These are phyloP conservation scores for Fomitopsis pinicola DNA, from an alignment of 1,284 basidiomycete genomes.

Conservation along the genomic window DNA sequence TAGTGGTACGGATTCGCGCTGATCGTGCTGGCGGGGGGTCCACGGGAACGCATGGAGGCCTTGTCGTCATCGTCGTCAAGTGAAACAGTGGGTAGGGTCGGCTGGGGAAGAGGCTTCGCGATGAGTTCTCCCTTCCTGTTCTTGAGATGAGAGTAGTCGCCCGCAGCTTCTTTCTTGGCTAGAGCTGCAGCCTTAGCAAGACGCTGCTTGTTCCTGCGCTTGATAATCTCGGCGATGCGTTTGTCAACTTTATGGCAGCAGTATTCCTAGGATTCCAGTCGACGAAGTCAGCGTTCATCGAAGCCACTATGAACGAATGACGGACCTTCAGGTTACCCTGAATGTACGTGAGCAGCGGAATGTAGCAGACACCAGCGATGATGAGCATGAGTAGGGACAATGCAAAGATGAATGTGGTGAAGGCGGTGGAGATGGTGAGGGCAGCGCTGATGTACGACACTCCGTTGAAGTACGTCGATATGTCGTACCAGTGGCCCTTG, in stretches of 20 bases:
- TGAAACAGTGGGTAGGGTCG: constrained; percentile 89
- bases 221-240: constrained; percentile 93
- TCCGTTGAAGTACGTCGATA: constrained; percentile 63
- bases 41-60: constrained; percentile 54
- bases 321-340: constrained; percentile 89
- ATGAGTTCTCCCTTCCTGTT: constrained; percentile 90
- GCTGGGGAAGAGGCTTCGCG: constrained; percentile 85
- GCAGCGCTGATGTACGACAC: constrained; percentile 76
- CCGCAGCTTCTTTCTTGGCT: constrained; percentile 87
- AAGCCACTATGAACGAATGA: not conserved
- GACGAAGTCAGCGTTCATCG: not conserved
- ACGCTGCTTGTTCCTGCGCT: constrained; percentile 85
- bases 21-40: constrained; percentile 49
- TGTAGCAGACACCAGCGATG: constrained; percentile 82
- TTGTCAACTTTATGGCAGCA: constrained; percentile 99
- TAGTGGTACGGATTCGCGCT: constrained; percentile 49
- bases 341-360: constrained; percentile 92
- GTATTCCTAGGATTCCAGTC: constrained; percentile 68
- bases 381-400: constrained; percentile 82
- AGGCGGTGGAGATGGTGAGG: constrained; percentile 84
- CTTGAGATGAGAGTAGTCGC: constrained; percentile 88
- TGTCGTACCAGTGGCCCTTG: constrained; percentile 62
- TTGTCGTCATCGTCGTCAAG: constrained; percentile 79
- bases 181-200: constrained; percentile 77
- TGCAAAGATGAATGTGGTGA: constrained; percentile 86